Conservation (phyloP, 2,329 filamentous ascomycete species). For the Diaporthe eres region DNA sequence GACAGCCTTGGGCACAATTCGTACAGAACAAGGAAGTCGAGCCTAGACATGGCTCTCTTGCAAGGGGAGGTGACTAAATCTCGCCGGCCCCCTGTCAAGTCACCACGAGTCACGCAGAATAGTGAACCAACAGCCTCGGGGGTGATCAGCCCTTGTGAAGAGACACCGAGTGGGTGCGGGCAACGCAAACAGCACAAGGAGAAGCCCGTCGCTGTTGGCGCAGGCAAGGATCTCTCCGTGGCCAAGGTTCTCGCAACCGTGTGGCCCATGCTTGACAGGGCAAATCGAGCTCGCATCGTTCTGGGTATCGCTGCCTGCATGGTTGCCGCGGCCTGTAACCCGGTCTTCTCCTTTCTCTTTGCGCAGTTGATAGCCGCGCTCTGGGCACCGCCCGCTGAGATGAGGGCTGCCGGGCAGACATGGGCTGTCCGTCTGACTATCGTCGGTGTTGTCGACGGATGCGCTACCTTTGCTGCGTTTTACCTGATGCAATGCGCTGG, state of each 20-base stretch:
- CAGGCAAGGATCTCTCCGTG: constrained; percentile 53
- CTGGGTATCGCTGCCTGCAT: constrained; percentile 73
- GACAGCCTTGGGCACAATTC: background rate
- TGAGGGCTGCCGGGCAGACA: constrained; percentile 63
- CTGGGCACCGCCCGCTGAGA: constrained; percentile 63
- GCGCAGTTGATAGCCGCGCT: constrained; percentile 80
- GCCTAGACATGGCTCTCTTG: constrained; percentile 38
- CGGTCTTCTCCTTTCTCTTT: constrained; percentile 83
- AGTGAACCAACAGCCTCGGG: background rate
- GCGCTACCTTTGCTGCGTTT: constrained; percentile 75
- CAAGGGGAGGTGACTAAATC: constrained; percentile 36
- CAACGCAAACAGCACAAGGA: background rate
- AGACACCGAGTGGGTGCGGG: background rate
- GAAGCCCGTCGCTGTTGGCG: background rate
- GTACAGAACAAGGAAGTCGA: constrained; percentile 8
- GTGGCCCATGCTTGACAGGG: constrained; percentile 73
- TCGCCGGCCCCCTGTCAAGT: constrained; percentile 12
- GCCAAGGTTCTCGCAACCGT: constrained; percentile 75
- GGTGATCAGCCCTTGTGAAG: background rate
- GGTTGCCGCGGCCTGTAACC: constrained; percentile 76
- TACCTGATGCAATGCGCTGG: constrained; percentile 80
- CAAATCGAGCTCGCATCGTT: constrained; percentile 68
- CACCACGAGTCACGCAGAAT: background rate
- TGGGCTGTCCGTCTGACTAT: constrained; percentile 81
- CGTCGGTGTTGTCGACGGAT: constrained; percentile 76